Conservation (phyloP, 257 asterid genomes). For the Petunia secreta region DNA sequence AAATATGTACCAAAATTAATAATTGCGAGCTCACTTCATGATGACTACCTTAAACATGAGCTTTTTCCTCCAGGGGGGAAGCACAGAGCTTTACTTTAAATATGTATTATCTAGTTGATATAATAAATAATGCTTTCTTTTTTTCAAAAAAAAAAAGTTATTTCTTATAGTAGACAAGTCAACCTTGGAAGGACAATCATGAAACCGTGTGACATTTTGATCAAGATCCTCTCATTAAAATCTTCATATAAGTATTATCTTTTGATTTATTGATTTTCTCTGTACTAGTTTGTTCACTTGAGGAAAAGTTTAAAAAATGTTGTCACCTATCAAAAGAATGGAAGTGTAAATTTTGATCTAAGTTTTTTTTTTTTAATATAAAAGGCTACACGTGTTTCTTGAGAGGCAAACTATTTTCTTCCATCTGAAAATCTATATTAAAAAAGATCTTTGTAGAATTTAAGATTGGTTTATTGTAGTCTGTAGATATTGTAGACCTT, state of each 20-base stretch:
- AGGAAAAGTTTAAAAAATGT: not conserved
- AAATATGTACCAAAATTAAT: not conserved
- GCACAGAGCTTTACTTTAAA: not conserved
- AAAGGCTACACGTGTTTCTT: no score
- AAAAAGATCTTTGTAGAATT: no score
- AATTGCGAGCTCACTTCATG: not conserved
- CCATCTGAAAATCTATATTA: no score
- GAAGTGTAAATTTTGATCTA: no score
- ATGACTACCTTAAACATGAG: not conserved
- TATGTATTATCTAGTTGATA: not conserved
- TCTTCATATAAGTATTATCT: not conserved
- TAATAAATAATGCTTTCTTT: not conserved
- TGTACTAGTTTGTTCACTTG: not conserved
- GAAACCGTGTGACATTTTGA: not conserved
- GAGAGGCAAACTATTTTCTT: no score
- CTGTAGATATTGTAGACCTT: no score
- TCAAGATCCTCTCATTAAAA: not conserved
- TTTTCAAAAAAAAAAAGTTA: not conserved
- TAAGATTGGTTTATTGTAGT: no score
- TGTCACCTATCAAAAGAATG: not conserved
- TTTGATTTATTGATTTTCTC: not conserved
- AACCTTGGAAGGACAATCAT: not conserved
- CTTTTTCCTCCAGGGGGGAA: not conserved
- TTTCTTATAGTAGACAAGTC: not conserved
- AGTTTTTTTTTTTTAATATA: no score